A percentile compares a stretch with the other conserved stretches of the same genome.
phyloP scores from a whole-genome alignment of 148 eudicot genomes.

The Vaccinium vitisidaea region DNA sequence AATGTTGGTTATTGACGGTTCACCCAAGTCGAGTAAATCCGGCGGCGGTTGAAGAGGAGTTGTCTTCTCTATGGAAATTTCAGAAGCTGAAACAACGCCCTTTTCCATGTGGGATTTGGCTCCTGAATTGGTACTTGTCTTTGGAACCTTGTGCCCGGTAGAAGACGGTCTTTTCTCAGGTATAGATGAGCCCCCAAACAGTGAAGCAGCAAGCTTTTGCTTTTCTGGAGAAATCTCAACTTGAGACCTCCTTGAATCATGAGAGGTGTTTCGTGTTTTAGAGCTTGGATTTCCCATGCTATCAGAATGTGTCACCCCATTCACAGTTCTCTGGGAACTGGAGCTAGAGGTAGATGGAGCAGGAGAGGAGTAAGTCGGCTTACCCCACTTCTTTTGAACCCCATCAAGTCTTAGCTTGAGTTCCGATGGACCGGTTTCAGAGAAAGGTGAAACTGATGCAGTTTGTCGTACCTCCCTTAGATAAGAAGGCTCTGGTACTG shows the following conservation, averaged over 20 bases:
- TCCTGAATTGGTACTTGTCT: conserved; percentile 32
- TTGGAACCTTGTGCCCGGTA: conserved; percentile 47
- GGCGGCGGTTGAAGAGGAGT: conserved; percentile 38
- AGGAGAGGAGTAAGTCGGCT: conserved; percentile 62
- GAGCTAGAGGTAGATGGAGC: conserved; percentile 56
- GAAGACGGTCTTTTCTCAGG: conserved; percentile 52
- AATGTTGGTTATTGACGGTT: conserved; percentile 33
- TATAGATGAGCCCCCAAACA: conserved; percentile 72
- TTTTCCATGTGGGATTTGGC: conserved; percentile 37
- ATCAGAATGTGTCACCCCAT: conserved; percentile 48
- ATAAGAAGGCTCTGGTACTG: conserved; percentile 62
- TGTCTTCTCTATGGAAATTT: conserved; percentile 27
- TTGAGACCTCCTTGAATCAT: conserved; percentile 43
- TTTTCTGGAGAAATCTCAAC: conserved; percentile 66
- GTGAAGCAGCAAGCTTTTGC: conserved; percentile 92
- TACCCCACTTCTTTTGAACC: conserved; percentile 97
- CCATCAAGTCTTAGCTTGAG: conserved; percentile 86
- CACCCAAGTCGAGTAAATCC: conserved; percentile 88
- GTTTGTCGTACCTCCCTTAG: conserved; percentile 40
- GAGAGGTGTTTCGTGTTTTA: conserved; percentile 39
- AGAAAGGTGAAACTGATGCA: conserved; percentile 27
- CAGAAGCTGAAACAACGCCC: conserved; percentile 24
- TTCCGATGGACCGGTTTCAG: conserved; percentile 57
- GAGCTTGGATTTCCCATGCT: conserved; percentile 30
- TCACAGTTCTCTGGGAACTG: conserved; percentile 45